Percentiles rank a stretch among this genome's conserved stretches.
phyloP scores from a whole-genome alignment of 345 rosid genomes.

The Rubroshorea leprosula region DNA sequence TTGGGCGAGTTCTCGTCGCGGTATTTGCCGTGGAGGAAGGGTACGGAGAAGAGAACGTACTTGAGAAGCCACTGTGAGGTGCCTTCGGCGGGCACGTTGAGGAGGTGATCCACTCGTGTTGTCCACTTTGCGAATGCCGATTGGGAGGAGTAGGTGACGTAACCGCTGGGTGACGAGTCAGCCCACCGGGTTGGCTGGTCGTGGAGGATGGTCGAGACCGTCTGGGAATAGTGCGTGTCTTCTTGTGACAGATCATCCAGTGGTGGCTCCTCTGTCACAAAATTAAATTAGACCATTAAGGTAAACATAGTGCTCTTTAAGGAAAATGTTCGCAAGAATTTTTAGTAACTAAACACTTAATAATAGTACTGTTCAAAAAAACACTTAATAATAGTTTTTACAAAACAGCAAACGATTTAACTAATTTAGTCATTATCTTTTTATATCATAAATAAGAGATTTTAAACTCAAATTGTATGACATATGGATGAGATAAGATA shows the following conservation, averaged over 20 bases:
- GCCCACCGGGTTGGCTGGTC: conserved; percentile 45
- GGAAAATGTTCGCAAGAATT: no score
- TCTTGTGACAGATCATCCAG: conserved; percentile 55
- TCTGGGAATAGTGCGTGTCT: conserved; percentile 76
- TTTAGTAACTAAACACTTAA: no score
- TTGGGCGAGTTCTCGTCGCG: conserved; percentile 52
- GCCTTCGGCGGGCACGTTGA: conserved; percentile 32
- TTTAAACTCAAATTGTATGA: no score
- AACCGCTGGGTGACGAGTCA: conserved; percentile 31
- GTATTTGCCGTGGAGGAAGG: conserved; percentile 58
- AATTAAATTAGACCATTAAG: not conserved
- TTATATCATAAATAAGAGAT: no score
- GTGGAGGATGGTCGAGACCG: conserved; percentile 78
- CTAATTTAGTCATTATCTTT: no score
- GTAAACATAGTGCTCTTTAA: not conserved
- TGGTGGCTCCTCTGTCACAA: conserved; percentile 27
- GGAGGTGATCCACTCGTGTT: conserved; percentile 27
- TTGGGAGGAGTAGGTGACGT: conserved; percentile 37
- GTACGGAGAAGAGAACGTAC: conserved; percentile 68
- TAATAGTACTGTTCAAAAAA: no score
- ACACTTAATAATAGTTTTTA: no score
- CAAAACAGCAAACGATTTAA: no score
- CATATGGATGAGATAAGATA: no score
- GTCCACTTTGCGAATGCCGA: conserved; percentile 79
- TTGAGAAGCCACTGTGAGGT: conserved; percentile 82